phyloP scores from a whole-genome alignment of 2,329 filamentous ascomycete genomes.

The Dothistroma pini region DNA sequence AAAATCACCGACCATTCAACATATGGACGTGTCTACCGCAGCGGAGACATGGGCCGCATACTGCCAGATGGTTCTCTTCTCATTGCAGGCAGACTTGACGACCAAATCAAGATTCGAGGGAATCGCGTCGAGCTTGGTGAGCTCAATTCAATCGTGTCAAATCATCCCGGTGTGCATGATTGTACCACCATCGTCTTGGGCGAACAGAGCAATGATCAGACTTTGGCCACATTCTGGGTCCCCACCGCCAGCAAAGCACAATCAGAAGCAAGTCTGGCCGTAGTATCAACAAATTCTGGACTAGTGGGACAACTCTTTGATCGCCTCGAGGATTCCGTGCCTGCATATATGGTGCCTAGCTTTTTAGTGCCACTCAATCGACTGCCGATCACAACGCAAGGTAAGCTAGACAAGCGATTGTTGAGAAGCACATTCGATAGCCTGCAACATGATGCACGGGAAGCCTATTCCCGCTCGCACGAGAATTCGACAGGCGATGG shows the following conservation, averaged over 20 bases:
- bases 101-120: constrained; percentile 77
- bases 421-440: constrained; percentile 50
- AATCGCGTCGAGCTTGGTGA: constrained; percentile 76
- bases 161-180: constrained; percentile 52
- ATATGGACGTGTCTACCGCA: constrained; percentile 74
- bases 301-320: constrained; percentile 48
- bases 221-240: constrained; percentile 68
- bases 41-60: constrained; percentile 77
- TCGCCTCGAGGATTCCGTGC: constrained; percentile 55
- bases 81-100: constrained; percentile 70
- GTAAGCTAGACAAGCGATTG: constrained; percentile 64
- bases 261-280: background rate
- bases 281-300: constrained; percentile 3
- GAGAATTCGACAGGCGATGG: constrained; percentile 36
- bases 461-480: constrained; percentile 35
- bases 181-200: constrained; percentile 61
- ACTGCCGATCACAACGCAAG: constrained; percentile 69
- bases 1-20: constrained; percentile 67
- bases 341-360: constrained; percentile 75
- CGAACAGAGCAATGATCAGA: constrained; percentile 41
- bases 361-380: constrained; percentile 65
- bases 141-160: constrained; percentile 62
- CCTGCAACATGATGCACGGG: constrained; percentile 48
- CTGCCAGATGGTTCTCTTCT: constrained; percentile 71
- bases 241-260: constrained; percentile 31